Percentiles rank a stretch among this genome's conserved stretches.
phyloP scores from a whole-genome alignment of 2,329 filamentous ascomycete genomes.

The Alternaria triticina region DNA sequence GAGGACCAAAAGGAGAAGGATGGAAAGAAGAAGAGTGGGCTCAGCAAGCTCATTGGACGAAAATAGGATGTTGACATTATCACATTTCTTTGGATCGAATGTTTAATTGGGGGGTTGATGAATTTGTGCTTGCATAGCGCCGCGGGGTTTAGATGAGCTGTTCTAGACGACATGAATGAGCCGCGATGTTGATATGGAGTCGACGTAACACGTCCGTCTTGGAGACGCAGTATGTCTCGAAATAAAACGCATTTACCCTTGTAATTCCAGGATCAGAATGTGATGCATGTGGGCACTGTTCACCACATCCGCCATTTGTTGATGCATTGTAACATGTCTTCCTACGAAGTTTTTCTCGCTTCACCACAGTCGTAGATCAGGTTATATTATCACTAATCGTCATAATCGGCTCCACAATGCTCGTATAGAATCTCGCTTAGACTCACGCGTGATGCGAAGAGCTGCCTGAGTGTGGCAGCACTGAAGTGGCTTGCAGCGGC shows the following conservation, averaged over 20 bases:
- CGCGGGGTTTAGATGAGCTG: not conserved
- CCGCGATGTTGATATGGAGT: not conserved
- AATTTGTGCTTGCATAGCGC: conserved; percentile 3
- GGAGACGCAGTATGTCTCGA: not conserved
- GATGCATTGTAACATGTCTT: too few relatives aligned
- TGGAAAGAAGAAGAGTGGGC: conserved; percentile 23
- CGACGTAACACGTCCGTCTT: not conserved
- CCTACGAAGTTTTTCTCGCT: too few relatives aligned
- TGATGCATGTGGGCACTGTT: too few relatives aligned
- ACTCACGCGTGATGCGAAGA: not conserved
- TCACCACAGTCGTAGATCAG: not conserved
- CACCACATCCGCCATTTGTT: too few relatives aligned
- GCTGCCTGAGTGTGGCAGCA: conserved; percentile 14
- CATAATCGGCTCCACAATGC: not conserved
- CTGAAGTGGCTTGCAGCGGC: conserved; percentile 6
- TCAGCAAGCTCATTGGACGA: conserved; percentile 26
- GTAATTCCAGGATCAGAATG: not conserved
- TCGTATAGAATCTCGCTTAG: conserved; percentile 9
- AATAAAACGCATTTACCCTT: not conserved
- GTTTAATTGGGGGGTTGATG: conserved; percentile 1
- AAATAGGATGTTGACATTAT: conserved; percentile 8
- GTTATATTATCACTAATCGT: not conserved
- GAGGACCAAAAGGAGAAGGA: conserved; percentile 19
- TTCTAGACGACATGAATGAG: not conserved
- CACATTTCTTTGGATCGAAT: not conserved